Conservation (phyloP, 2,329 filamentous ascomycete species). For the Teratosphaeriaceae sp. region DNA sequence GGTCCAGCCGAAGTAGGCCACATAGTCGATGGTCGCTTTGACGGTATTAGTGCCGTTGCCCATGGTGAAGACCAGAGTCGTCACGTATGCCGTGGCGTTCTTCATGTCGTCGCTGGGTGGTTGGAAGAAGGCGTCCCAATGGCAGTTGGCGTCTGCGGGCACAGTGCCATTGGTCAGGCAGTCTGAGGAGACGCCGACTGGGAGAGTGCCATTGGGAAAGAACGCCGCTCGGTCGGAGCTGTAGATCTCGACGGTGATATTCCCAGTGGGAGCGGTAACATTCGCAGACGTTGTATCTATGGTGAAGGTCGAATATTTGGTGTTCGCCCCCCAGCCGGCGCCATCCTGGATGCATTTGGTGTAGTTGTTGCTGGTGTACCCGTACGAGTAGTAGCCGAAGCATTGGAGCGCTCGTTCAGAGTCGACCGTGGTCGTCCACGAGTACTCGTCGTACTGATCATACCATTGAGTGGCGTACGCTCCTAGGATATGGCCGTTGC, state of each 20-base stretch:
- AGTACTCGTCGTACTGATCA: background rate
- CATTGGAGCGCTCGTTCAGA: conserved; percentile 7
- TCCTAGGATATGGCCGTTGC: conserved; percentile 14
- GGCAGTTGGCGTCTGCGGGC: conserved; percentile 5
- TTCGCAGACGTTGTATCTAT: conserved; percentile 4
- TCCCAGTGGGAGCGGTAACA: background rate
- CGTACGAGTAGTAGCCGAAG: conserved; percentile 8
- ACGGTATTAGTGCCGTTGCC: background rate
- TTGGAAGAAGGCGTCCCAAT: conserved; percentile 13
- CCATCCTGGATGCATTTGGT: conserved; percentile 22
- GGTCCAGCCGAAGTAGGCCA: conserved; percentile 15
- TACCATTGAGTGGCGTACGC: conserved; percentile 5
- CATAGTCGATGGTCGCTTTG: conserved; percentile 10
- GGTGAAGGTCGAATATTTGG: conserved; percentile 14
- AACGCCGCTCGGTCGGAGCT: conserved; percentile 17
- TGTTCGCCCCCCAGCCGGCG: conserved; percentile 15
- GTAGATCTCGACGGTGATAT: background rate
- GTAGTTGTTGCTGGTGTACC: conserved; percentile 6
- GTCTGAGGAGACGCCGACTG: conserved; percentile 9
- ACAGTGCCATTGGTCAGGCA: conserved; percentile 8
- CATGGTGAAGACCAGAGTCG: conserved; percentile 7
- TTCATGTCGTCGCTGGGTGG: background rate
- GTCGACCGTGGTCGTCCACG: conserved; percentile 9
- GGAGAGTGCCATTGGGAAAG: conserved; percentile 8
- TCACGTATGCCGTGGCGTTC: conserved; percentile 10